phyloP scores from a whole-genome alignment of 306 rosid species.

The Fagus sylvatica region DNA sequence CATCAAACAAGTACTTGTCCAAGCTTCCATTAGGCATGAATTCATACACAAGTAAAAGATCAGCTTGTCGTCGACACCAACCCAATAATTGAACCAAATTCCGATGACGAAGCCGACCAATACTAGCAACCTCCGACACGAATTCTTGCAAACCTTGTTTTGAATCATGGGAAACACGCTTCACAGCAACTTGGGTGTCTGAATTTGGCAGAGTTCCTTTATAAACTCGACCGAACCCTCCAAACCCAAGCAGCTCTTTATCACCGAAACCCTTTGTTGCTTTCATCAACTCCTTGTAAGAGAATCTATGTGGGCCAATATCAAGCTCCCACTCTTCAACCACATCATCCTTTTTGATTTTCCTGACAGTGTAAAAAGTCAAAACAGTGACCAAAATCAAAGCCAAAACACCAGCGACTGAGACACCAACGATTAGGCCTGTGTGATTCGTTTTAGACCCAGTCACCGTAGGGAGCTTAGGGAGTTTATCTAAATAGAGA shows the following conservation, averaged over 20 bases:
- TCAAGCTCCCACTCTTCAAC: conserved; percentile 62
- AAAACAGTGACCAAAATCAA: conserved; percentile 3
- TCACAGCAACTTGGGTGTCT: conserved; percentile 48
- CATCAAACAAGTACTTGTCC: conserved; percentile 51
- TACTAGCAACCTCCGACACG: conserved; percentile 51
- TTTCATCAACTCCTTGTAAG: conserved; percentile 46
- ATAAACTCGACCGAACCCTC: conserved; percentile 65
- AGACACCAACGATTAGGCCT: conserved; percentile 3
- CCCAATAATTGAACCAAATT: conserved; percentile 60
- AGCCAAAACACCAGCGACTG: conserved; percentile 5
- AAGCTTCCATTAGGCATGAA: conserved; percentile 62
- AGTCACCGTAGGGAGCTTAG: conserved; percentile 14
- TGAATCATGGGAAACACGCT: conserved; percentile 55
- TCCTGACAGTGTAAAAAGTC: conserved; percentile 25
- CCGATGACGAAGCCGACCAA: conserved; percentile 58
- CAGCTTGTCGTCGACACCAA: conserved; percentile 54
- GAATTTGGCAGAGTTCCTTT: conserved; percentile 44
- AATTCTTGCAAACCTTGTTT: conserved; percentile 56
- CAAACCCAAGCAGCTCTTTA: conserved; percentile 52
- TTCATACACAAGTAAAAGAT: conserved; percentile 51
- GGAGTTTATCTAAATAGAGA: conserved; percentile 19
- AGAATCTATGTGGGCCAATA: conserved; percentile 62
- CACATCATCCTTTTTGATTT: conserved; percentile 33
- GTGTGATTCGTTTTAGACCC: conserved; percentile 4
- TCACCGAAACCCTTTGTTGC: conserved; percentile 54